A percentile compares a stretch with the other conserved stretches of the same genome.
These are phyloP conservation scores for Thymus mandschuricus DNA, from an alignment of 257 asterid species.

Conservation along the genomic window DNA sequence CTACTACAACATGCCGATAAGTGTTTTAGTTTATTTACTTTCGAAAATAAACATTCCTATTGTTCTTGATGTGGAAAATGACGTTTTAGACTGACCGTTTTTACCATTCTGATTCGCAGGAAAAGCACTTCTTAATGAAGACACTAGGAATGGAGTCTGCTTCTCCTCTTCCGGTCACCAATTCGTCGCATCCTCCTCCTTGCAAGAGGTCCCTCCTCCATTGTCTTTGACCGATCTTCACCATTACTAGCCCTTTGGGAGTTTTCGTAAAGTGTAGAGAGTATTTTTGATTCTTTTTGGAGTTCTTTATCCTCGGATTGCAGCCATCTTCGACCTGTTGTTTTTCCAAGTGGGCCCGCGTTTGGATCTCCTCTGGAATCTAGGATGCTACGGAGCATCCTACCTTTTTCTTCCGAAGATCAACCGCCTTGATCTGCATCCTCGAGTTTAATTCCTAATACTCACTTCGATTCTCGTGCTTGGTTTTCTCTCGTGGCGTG, in stretches of 20 bases:
- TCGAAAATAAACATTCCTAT: neutral
- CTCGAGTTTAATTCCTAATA: slow-evolving; percentile 47
- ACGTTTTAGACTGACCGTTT: neutral
- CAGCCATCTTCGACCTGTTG: slow-evolving; percentile 64
- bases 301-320: slow-evolving; percentile 56
- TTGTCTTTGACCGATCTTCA: slow-evolving; percentile 66
- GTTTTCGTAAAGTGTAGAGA: slow-evolving; percentile 47
- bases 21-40: neutral
- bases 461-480: slow-evolving; percentile 47
- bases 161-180: slow-evolving; percentile 47
- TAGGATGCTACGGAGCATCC: slow-evolving; percentile 77
- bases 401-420: slow-evolving; percentile 48
- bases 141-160: slow-evolving; percentile 90
- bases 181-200: slow-evolving; percentile 73
- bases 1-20: neutral
- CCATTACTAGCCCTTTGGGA: slow-evolving; percentile 39
- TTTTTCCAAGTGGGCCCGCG: slow-evolving; percentile 70
- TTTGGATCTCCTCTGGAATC: slow-evolving; percentile 66
- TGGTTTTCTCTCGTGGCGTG: slow-evolving; percentile 43
- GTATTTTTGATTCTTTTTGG: slow-evolving; percentile 42
- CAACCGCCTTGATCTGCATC: slow-evolving; percentile 60
- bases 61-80: neutral
- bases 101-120: slow-evolving; percentile 59
- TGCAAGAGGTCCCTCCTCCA: slow-evolving; percentile 99
- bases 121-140: slow-evolving; percentile 85